Conservation (phyloP, 768 basidiomycete genomes). For the Plicaturopsis crispa region DNA sequence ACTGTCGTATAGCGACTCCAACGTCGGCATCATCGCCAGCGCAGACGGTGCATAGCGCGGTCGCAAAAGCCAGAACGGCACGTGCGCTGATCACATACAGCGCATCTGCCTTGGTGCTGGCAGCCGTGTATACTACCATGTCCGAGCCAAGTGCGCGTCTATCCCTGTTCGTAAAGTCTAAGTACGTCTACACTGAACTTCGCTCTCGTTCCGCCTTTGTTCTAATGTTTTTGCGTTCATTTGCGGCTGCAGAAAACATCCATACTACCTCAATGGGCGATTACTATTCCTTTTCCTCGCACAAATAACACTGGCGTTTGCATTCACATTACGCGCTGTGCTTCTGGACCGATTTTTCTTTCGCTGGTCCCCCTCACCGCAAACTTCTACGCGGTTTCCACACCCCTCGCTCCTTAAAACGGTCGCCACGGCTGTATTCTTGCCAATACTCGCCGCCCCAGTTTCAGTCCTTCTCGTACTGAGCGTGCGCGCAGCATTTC, state of each 20-base stretch:
- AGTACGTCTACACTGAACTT: too few species aligned
- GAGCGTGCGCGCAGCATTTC: constrained; percentile 33
- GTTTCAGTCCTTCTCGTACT: constrained; percentile 35
- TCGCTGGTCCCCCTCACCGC: constrained; percentile 26
- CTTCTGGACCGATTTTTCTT: constrained; percentile 55
- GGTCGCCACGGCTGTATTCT: constrained; percentile 31
- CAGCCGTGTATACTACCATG: constrained; percentile 34
- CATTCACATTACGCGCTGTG: constrained; percentile 49
- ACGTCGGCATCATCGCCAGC: constrained; percentile 46
- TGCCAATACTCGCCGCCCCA: constrained; percentile 29
- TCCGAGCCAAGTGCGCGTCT: constrained; percentile 35
- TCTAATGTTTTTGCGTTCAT: constrained; percentile 1
- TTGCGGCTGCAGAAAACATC: constrained; percentile 49
- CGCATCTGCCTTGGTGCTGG: constrained; percentile 35
- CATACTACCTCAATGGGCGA: constrained; percentile 64
- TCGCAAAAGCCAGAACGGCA: constrained; percentile 38
- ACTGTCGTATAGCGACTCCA: constrained; percentile 30
- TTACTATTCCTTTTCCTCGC: constrained; percentile 51
- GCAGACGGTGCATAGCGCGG: constrained; percentile 33
- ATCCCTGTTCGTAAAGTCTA: constrained; percentile 58
- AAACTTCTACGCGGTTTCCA: constrained; percentile 15
- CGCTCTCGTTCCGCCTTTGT: too few species aligned
- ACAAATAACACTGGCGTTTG: constrained; percentile 38
- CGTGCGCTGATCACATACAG: constrained; percentile 39
- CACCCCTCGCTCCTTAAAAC: constrained; percentile 7